A percentile compares a stretch with the other conserved stretches of the same genome.
These are phyloP conservation scores for Coniochaeta sp. DNA, from an alignment of 2,329 filamentous ascomycete genomes.

Conservation along the genomic window DNA sequence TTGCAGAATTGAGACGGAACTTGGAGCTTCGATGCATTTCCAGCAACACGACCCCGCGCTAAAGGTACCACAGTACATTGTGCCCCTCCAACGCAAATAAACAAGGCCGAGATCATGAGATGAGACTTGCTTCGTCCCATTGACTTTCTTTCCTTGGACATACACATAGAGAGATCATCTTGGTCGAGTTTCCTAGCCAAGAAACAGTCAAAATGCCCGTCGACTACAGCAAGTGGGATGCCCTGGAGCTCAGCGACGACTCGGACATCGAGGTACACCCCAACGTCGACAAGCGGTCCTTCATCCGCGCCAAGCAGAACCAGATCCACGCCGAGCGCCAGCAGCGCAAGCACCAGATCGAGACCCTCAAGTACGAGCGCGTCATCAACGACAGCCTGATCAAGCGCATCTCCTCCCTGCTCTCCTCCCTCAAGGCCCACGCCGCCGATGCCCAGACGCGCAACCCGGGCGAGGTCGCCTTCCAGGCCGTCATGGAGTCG, in stretches of 20 bases:
- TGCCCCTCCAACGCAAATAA: not conserved
- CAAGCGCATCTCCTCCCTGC: constrained; percentile 71
- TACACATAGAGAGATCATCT: not conserved
- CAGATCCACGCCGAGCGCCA: constrained; percentile 91
- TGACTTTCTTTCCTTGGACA: not conserved
- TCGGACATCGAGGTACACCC: constrained; percentile 97
- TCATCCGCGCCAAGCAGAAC: constrained; percentile 95
- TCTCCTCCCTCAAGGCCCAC: constrained; percentile 68
- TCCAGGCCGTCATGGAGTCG: constrained; percentile 81
- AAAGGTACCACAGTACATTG: not conserved
- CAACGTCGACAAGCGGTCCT: constrained; percentile 96
- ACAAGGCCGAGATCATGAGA: not conserved
- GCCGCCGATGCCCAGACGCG: constrained; percentile 57
- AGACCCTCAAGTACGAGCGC: constrained; percentile 85
- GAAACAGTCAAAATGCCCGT: constrained; percentile 22
- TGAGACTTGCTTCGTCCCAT: not conserved
- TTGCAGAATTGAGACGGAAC: not conserved
- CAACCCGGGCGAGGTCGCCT: constrained; percentile 74
- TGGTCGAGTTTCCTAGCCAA: not conserved
- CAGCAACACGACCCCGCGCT: not conserved
- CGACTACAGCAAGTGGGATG: constrained; percentile 67
- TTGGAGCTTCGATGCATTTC: constrained; percentile 1
- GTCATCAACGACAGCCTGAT: constrained; percentile 89
- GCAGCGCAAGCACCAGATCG: constrained; percentile 81
- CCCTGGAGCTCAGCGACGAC: constrained; percentile 94